Evolutionary conservation across 495 filamentous ascomycete species (phyloP), one percentile per base, ranked within the genome.

Genomic region (Saxophila tyrrhenica): DNA sequence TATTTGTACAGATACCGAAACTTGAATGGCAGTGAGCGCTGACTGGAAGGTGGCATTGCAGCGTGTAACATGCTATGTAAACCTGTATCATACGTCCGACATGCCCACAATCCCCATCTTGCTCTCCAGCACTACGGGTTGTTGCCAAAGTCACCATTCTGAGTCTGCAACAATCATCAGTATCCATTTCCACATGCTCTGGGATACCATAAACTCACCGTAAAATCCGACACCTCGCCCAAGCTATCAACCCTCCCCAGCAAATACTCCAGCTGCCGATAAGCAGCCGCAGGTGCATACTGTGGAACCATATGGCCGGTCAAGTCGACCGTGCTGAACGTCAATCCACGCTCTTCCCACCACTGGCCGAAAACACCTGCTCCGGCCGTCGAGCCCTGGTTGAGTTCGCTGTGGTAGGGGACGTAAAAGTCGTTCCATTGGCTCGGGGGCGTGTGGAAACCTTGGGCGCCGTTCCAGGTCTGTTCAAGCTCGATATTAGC

Each of bases 391-490:
- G 64, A 56, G 25, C 54, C 51, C 10, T 54, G 47, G 20, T 52
- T 62, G 16, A 48, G 20, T 15, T 67, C 63, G 10, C 15, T 25
- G 46, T 72, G 68, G 41, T 70, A 71, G 13, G 69, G 69, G 20
- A 71, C 69, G 57, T 54, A 69, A 56, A 71, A 69, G 22, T 65
- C 58, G 21, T 57, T 48, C 58, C 58, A 61, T n/a, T 56, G 58
- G n/a, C n/a, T 25, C 2, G 68, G 68, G 22, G 38, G 52, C n/a
- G 41, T n/a, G 29, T 63, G 62, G 70, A 91, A 90, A 0, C 87
- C 87, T 51, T 82, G 78, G 13, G 64, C 63, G 3, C 87, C 87
- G 52, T 79, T 78, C 83, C 84, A 91, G 0, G 85, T 90, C 41
- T 44, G 29, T 13, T n/a, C 7, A 35, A 44, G 41, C 19, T 3